These are phyloP conservation scores for Neonectria punicea DNA, from an alignment of 2,329 filamentous ascomycete species.

Conservation along the genomic window DNA sequence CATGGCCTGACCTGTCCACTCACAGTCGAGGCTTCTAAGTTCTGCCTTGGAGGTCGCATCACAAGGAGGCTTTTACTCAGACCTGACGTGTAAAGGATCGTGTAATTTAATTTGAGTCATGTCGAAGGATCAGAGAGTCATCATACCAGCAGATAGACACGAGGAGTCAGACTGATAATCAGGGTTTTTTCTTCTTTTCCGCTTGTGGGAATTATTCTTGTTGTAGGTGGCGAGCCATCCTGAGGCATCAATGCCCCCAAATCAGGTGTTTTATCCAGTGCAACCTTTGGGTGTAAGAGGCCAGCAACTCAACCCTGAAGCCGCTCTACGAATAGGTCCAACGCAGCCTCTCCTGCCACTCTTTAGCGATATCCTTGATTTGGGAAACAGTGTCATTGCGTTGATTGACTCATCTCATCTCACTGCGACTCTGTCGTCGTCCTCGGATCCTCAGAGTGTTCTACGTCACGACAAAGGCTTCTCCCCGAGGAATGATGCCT, in stretches of 20 bases:
- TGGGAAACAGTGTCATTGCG: neutral
- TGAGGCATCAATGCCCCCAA: conserved; percentile 40
- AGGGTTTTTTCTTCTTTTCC: neutral
- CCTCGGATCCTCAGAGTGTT: neutral
- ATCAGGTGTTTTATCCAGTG: conserved; percentile 16
- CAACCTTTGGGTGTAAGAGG: conserved; percentile 26
- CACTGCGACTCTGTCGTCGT: neutral
- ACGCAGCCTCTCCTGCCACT: neutral
- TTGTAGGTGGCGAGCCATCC: conserved; percentile 14
- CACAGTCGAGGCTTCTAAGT: conserved; percentile 3
- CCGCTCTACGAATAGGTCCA: conserved; percentile 19
- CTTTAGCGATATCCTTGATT: neutral
- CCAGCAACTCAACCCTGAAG: conserved; percentile 26
- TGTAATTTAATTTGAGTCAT: conserved; percentile 28
- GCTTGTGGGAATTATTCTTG: conserved; percentile 2
- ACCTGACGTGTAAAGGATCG: neutral
- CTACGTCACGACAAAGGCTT: neutral
- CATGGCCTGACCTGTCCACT: conserved; percentile 7
- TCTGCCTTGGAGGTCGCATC: neutral
- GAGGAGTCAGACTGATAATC: neutral
- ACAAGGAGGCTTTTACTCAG: neutral
- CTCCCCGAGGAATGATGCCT: conserved; percentile 2
- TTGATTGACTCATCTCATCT: neutral
- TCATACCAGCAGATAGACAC: conserved; percentile 9
- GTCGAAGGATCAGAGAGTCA: conserved; percentile 29